A percentile compares a stretch with the other conserved stretches of the same genome.
Evolutionary conservation across 768 basidiomycete species (phyloP).

Genomic region (Lanmaoa rubissima): DNA sequence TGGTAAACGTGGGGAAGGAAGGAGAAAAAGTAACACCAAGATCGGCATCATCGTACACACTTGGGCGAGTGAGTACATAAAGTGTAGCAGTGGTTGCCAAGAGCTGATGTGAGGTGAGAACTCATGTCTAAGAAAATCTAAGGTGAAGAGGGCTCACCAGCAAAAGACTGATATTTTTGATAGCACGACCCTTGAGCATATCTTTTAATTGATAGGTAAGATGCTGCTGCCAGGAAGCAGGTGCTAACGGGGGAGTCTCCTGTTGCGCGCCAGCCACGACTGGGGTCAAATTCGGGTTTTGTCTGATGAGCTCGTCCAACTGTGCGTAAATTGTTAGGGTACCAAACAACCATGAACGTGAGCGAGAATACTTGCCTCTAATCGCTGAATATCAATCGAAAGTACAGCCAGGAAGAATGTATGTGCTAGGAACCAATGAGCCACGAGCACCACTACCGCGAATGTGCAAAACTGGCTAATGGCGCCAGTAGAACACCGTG

Average conservation of each 20-base stretch:
- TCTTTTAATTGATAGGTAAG: constrained; percentile 32
- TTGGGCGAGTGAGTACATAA: constrained; percentile 68
- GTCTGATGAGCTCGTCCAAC: constrained; percentile 83
- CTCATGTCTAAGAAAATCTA: background rate
- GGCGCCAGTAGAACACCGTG: constrained; percentile 70
- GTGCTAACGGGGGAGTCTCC: constrained; percentile 21
- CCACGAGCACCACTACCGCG: constrained; percentile 90
- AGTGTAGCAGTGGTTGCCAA: constrained; percentile 73
- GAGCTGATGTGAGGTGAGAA: constrained; percentile 45
- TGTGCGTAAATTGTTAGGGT: constrained; percentile 31
- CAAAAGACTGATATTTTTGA: constrained; percentile 77
- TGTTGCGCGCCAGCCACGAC: constrained; percentile 29
- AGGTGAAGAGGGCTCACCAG: constrained; percentile 47
- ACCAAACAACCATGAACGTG: background rate
- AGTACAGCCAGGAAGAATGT: constrained; percentile 95
- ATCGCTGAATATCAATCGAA: constrained; percentile 91
- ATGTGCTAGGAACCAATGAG: constrained; percentile 96
- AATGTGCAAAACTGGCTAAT: constrained; percentile 93
- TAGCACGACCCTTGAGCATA: constrained; percentile 62
- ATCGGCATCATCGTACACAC: constrained; percentile 31
- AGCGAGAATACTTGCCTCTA: constrained; percentile 57
- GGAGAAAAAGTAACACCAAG: constrained; percentile 15
- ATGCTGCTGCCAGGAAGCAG: constrained; percentile 35
- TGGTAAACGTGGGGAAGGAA: constrained; percentile 35
- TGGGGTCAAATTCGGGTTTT: constrained; percentile 59